Evolutionary conservation across 495 filamentous ascomycete genomes (phyloP), one percentile per base, ranked within the genome.

Genomic region (Lepraria neglecta): DNA sequence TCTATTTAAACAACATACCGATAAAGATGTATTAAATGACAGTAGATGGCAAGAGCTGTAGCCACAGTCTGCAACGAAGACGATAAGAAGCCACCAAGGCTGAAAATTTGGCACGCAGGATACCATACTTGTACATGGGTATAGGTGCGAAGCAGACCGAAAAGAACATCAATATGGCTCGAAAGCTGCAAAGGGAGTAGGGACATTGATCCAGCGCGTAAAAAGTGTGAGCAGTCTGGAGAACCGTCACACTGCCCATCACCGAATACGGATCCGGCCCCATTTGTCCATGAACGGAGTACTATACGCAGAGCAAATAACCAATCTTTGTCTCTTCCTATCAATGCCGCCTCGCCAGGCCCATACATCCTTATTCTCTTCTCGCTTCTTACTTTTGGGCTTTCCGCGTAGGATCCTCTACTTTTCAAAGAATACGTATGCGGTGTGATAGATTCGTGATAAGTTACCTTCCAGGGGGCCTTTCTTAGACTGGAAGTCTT

Each of bases 341-440:
- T 38, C 5, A 0, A 24, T 52, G 11, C 45, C 30, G 24, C 56
- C 60, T 14, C 28, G 6, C 33, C 9, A 24, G 19, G 19, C 53
- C 67, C 70, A 82, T 21, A 74, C 63, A n/a, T 73, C 42, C 69
- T 85, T 80, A 74, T 81, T 83, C 6, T 75, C 74, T 65, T 73
- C 44, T 27, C 82, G 67, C 47, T 75, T 69, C 59, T 77, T 76
- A 14, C 65, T 75, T 75, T 81, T 85, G 31, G 74, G 68, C 73
- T 80, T 83, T 17, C 73, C 71, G 63, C 80, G 69, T 52, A 73
- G 73, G 54, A 84, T 68, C 27, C 78, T 72, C 53, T 79, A 46
- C 74, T 85, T 86, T 71, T 86, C 80, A 58, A 85, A 85, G 72
- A 71, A 82, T 24, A 77, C 74, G 67, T 84, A 85, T 3, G 73